phyloP scores from a whole-genome alignment of 2,329 filamentous ascomycete genomes.

The Bipolaris sorokiniana region DNA sequence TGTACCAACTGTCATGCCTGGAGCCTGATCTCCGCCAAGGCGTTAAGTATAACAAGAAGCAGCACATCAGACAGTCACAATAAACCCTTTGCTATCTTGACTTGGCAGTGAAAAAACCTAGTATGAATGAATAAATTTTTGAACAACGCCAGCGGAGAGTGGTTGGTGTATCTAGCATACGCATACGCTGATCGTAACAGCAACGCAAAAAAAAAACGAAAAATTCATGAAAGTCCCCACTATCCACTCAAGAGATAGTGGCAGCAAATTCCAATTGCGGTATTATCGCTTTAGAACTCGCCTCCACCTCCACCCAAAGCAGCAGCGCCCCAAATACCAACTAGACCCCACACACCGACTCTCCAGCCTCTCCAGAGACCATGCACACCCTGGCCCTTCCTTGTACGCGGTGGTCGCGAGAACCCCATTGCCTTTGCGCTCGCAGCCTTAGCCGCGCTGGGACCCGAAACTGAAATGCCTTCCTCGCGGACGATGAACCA shows the following conservation, averaged over 20 bases:
- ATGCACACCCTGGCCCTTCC: slow-evolving; percentile 70
- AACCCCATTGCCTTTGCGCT: slow-evolving; percentile 40
- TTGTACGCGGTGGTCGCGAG: slow-evolving; percentile 49
- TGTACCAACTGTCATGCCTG: background rate
- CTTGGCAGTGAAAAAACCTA: background rate
- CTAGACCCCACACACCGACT: slow-evolving; percentile 77
- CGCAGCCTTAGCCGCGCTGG: slow-evolving; percentile 28
- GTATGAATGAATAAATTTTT: background rate
- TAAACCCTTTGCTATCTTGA: too few relatives aligned
- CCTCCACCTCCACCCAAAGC: slow-evolving; percentile 57
- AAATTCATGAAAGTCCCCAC: background rate
- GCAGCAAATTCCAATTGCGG: too few relatives aligned
- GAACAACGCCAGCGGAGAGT: slow-evolving; percentile 4
- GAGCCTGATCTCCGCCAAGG: background rate
- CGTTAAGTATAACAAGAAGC: background rate
- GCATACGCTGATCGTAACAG: background rate
- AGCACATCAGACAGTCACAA: background rate
- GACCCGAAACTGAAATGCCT: slow-evolving; percentile 59
- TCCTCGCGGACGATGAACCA: slow-evolving; percentile 86
- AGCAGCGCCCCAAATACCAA: slow-evolving; percentile 74
- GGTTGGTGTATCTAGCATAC: slow-evolving; percentile 11
- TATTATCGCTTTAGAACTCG: slow-evolving; percentile 37
- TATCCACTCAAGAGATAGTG: too few relatives aligned
- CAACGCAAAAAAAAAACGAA: background rate
- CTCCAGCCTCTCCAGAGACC: slow-evolving; percentile 78